Conservation (phyloP, 371 early-diverging fungal genomes). For the Gilbertella persicaria region DNA sequence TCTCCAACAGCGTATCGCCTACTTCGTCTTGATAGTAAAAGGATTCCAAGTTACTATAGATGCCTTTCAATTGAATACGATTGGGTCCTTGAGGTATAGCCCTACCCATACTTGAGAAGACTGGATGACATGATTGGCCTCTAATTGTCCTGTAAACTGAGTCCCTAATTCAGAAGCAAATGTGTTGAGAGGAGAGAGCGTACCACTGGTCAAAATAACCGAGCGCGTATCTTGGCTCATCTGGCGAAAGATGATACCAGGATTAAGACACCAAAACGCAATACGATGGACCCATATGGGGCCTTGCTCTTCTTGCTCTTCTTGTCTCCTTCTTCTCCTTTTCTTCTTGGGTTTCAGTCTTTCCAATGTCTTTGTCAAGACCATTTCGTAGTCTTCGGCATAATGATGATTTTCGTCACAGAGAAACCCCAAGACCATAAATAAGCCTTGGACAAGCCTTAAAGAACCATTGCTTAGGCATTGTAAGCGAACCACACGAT, state of each 20-base stretch:
- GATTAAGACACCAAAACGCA: conserved; percentile 55
- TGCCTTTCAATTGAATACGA: conserved; percentile 43
- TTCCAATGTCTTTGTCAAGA: conserved; percentile 31
- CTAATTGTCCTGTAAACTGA: conserved; percentile 42
- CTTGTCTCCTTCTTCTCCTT: not conserved
- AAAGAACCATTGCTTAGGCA: conserved; percentile 18
- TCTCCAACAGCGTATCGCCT: conserved; percentile 53
- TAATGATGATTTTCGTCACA: conserved; percentile 26
- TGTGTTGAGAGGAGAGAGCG: conserved; percentile 75
- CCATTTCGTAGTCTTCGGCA: conserved; percentile 50
- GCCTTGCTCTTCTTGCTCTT: not conserved
- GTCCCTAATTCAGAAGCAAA: conserved; percentile 72
- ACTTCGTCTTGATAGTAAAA: conserved; percentile 71
- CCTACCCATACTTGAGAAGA: conserved; percentile 55
- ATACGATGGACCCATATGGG: conserved; percentile 21
- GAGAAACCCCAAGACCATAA: conserved; percentile 41
- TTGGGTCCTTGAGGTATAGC: conserved; percentile 51
- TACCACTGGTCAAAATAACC: conserved; percentile 85
- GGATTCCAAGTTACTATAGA: conserved; percentile 51
- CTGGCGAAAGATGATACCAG: conserved; percentile 63
- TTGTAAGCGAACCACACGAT: not conserved
- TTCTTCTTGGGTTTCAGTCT: not conserved
- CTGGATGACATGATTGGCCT: conserved; percentile 65
- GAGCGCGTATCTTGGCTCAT: conserved; percentile 53
- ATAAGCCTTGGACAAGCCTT: conserved; percentile 18